Base-by-base conservation (phyloP, 2,329 filamentous ascomycete species). In the Fusarium sp. region DNA sequence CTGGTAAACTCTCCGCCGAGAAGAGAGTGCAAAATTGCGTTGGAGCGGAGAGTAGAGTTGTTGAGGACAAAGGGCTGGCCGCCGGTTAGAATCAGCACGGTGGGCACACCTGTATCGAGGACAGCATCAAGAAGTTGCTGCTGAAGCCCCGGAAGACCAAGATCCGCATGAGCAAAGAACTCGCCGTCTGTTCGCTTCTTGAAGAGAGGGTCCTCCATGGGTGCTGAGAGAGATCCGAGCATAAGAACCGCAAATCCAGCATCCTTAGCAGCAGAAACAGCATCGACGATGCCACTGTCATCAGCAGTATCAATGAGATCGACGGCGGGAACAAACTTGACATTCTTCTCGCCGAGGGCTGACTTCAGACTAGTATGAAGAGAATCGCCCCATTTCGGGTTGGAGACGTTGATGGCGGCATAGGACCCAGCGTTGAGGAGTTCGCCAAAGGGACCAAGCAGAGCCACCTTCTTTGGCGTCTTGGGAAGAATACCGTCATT, bases 1-100 rank as follows among this genome's bases (percentile, higher is more conserved):
- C 89, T 90, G 34, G 87, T 90, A 73, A 91, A 90, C 73, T 91
- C 86, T 3, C 90, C 89, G 0, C 89, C 89, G 2, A 92, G 82
- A 66, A 91, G 87, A 7, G 88, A 88, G 62, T 91, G 85, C 11
- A 92, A 62, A 9, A 92, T 87, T 1, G 87, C 88, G 60, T 87
- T 86, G 31, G 90, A 62, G 6, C 73, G 68, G 52, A 73, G 67
- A 8, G 76, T 76, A 10, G 74, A 77, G 34, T 77, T 70, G 37
- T 47, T 67, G 1, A 80, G 60, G 12, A 77, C 68, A 62, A 80
- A 80, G 0, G 74, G 70, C 58, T 81, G 78, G 7, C 78, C 77
- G 2, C 75, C 72, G 31, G 66, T 78, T 2, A 79, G 64, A 5
- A 78, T 62, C 6, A 80, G 61, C 2, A 80, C 59, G 1, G 78